These are phyloP conservation scores for Antitrichia curtipendula DNA, from an alignment of 225 moss, liverwort and hornwort genomes.

Conservation along the genomic window DNA sequence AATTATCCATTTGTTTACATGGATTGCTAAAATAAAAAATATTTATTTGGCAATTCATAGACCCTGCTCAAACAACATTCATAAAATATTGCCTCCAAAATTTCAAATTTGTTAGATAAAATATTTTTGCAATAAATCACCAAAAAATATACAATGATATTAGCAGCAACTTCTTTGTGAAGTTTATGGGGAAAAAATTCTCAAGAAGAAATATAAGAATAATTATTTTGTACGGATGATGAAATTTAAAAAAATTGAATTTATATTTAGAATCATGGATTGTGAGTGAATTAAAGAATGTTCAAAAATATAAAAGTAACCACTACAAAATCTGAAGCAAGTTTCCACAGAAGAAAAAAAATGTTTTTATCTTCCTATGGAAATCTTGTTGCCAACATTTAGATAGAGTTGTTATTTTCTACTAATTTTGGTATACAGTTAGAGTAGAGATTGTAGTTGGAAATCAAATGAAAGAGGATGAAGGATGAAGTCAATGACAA, in stretches of 20 bases:
- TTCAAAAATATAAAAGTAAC: not conserved
- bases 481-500: not conserved
- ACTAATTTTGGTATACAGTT: not conserved
- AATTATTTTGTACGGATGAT: fast-evolving
- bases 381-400: not conserved
- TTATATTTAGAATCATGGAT: fast-evolving
- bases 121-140: not conserved
- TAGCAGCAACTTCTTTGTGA: fast-evolving
- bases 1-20: not conserved
- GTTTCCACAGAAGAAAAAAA: not conserved
- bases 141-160: not conserved
- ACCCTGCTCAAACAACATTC: fast-evolving
- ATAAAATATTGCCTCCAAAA: not conserved
- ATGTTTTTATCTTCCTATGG: fast-evolving
- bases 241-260: not conserved
- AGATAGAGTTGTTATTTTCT: not conserved
- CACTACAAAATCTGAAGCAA: fast-evolving
- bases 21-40: fast-evolving
- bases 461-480: not conserved
- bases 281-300: too few relatives aligned
- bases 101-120: fast-evolving
- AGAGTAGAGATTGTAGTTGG: not conserved
- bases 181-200: not conserved
- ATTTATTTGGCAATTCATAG: not conserved
- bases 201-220: fast-evolving